Percentiles rank a stretch among this genome's conserved stretches.
These are phyloP conservation scores for Phytophthora tentaculata DNA, from an alignment of 352 stramenopile species.

Conservation along the genomic window DNA sequence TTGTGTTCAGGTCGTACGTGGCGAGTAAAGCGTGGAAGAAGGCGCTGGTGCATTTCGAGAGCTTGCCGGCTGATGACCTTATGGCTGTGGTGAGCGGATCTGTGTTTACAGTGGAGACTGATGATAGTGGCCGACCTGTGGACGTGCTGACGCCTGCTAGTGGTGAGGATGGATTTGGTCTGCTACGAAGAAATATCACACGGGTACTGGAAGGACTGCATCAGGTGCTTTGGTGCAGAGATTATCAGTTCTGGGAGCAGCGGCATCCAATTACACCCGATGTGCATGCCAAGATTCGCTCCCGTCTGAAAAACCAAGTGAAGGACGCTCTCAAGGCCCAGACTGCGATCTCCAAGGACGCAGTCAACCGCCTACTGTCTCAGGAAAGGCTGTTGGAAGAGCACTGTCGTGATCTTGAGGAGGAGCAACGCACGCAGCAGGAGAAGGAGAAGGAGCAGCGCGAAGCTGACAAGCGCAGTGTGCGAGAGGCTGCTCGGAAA, in stretches of 20 bases:
- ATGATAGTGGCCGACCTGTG: slow-evolving; percentile 24
- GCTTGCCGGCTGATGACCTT: slow-evolving; percentile 59
- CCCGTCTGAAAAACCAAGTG: slow-evolving; percentile 60
- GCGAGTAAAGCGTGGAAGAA: slow-evolving; percentile 87
- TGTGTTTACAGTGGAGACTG: slow-evolving; percentile 18
- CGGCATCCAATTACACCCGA: slow-evolving; percentile 68
- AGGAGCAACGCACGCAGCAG: slow-evolving; percentile 41
- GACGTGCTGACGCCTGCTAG: slow-evolving; percentile 62
- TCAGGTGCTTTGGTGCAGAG: slow-evolving; percentile 62
- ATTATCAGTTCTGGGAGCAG: slow-evolving; percentile 90
- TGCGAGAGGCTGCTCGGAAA: slow-evolving; percentile 72
- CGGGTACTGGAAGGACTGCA: slow-evolving; percentile 75
- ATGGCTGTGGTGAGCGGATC: slow-evolving; percentile 36
- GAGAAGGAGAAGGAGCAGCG: slow-evolving; percentile 58
- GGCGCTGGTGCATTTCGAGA: slow-evolving; percentile 74
- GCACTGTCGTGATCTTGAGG: slow-evolving; percentile 48
- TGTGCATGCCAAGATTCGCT: slow-evolving; percentile 64
- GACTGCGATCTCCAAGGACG: slow-evolving; percentile 42
- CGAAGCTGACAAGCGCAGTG: slow-evolving; percentile 72
- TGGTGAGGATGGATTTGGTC: slow-evolving; percentile 81
- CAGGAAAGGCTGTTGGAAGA: slow-evolving; percentile 59
- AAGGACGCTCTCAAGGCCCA: slow-evolving; percentile 52
- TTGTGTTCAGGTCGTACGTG: slow-evolving; percentile 83
- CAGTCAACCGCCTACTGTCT: slow-evolving; percentile 45
- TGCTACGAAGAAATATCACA: slow-evolving; percentile 76